Evolutionary conservation across 441 rosid genomes (phyloP).

Genomic region (Brassica hybrid): DNA sequence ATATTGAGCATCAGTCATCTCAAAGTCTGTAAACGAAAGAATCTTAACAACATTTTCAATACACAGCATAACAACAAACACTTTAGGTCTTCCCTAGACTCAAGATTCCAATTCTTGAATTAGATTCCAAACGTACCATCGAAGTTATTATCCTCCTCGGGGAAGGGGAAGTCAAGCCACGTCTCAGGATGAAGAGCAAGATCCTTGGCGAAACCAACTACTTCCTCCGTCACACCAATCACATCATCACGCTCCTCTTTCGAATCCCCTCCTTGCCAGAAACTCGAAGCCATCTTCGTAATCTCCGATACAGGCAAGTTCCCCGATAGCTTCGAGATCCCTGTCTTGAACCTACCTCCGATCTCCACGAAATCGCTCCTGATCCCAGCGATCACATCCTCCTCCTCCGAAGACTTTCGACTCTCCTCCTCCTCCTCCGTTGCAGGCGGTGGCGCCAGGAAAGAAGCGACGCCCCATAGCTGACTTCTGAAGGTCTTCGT

Average conservation of each 20-base stretch:
- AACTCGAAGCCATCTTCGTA: conserved; percentile 84
- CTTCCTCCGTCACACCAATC: conserved; percentile 86
- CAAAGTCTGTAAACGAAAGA: conserved; percentile 62
- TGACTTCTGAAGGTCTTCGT: conserved; percentile 80
- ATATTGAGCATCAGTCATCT: conserved; percentile 87
- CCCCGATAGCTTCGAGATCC: conserved; percentile 78
- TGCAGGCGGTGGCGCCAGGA: conserved; percentile 75
- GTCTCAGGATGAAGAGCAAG: conserved; percentile 86
- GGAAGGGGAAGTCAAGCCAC: conserved; percentile 88
- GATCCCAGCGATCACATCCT: conserved; percentile 63
- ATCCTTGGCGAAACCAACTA: conserved; percentile 72
- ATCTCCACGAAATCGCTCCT: conserved; percentile 93
- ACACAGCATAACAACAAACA: neutral
- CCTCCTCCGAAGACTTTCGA: conserved; percentile 46
- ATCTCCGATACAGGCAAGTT: conserved; percentile 73
- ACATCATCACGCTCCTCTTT: conserved; percentile 28
- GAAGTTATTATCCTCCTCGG: conserved; percentile 56
- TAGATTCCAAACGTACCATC: conserved; percentile 57
- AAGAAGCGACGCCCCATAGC: conserved; percentile 97
- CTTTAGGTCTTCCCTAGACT: neutral
- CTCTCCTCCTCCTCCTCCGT: conserved; percentile 11
- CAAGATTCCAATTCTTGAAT: conserved; percentile 2
- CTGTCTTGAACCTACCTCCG: conserved; percentile 76
- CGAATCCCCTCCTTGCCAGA: conserved; percentile 54
- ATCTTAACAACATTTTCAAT: too few species aligned